Percentiles rank a stretch among this genome's conserved stretches.
These are phyloP conservation scores for Vitis vinifera DNA, from an alignment of 164 flowering plant species.

Conservation along the genomic window DNA sequence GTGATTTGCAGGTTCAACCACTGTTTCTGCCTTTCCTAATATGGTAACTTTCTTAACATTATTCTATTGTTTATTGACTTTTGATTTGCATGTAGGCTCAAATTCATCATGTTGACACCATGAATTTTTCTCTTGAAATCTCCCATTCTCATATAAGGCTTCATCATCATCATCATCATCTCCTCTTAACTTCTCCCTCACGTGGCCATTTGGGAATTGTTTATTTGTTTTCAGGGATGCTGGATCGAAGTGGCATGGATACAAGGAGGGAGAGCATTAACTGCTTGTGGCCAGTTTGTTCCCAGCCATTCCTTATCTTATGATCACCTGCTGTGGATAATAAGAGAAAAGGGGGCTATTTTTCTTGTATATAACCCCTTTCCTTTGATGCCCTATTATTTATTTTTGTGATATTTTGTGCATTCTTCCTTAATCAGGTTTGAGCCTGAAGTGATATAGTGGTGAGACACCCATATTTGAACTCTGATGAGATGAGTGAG, in stretches of 20 bases:
- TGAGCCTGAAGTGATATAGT: background rate
- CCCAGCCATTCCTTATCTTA: background rate
- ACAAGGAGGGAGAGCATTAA: background rate
- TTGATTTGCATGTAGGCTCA: background rate
- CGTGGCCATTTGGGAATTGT: background rate
- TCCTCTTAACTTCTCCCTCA: no score
- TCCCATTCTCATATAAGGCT: no score
- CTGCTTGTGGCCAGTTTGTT: background rate
- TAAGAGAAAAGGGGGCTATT: background rate
- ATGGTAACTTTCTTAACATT: constrained; percentile 19
- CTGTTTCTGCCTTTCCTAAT: constrained; percentile 3
- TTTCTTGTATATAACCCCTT: background rate
- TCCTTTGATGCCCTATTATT: background rate
- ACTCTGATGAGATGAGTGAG: background rate
- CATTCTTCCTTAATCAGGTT: background rate
- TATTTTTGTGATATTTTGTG: background rate
- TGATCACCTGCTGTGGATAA: background rate
- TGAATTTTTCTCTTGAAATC: background rate
- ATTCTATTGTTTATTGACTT: background rate
- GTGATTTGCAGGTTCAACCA: background rate
- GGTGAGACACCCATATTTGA: constrained; percentile 6
- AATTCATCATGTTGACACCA: background rate
- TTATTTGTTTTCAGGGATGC: constrained; percentile 17
- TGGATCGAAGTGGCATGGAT: background rate
- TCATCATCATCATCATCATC: no score